A percentile compares a stretch with the other conserved stretches of the same genome.
Conservation (phyloP, 345 rosid genomes). For the Linum lewisii region DNA sequence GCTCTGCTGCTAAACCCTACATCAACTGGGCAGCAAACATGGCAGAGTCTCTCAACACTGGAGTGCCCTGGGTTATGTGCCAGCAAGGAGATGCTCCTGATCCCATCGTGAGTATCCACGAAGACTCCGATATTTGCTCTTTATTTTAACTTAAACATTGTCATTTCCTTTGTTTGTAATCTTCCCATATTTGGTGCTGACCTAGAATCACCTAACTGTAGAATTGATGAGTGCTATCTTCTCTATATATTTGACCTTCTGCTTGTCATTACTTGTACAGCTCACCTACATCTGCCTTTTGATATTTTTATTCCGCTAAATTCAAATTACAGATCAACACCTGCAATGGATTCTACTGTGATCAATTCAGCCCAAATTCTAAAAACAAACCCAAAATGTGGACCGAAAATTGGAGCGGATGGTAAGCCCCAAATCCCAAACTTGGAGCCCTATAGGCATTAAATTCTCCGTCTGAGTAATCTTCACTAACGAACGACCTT, state of each 20-base stretch:
- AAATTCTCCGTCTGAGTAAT: conserved; percentile 10
- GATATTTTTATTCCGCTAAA: conserved; percentile 5
- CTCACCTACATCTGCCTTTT: conserved; percentile 1
- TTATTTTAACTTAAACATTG: not conserved
- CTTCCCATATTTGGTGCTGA: not conserved
- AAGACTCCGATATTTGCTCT: too few species aligned
- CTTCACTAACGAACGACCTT: conserved; percentile 1
- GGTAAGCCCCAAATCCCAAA: conserved; percentile 34
- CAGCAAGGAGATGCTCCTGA: conserved; percentile 93
- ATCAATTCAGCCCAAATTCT: conserved; percentile 92
- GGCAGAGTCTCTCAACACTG: conserved; percentile 81
- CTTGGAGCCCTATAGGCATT: not conserved
- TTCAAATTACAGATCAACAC: conserved; percentile 70
- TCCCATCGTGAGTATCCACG: conserved; percentile 52
- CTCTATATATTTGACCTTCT: not conserved
- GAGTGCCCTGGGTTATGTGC: conserved; percentile 99
- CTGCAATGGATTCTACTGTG: conserved; percentile 96
- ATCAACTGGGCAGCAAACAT: conserved; percentile 86
- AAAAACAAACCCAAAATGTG: conserved; percentile 79
- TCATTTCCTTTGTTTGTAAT: not conserved
- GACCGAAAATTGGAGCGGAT: conserved; percentile 99
- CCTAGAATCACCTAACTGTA: conserved; percentile 1
- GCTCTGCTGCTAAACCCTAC: conserved; percentile 63
- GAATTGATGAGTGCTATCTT: conserved; percentile 1
- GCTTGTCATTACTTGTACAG: not conserved